Evolutionary conservation across 169 alveolate genomes (phyloP).

Genomic region (Plasmodium falciparum): DNA sequence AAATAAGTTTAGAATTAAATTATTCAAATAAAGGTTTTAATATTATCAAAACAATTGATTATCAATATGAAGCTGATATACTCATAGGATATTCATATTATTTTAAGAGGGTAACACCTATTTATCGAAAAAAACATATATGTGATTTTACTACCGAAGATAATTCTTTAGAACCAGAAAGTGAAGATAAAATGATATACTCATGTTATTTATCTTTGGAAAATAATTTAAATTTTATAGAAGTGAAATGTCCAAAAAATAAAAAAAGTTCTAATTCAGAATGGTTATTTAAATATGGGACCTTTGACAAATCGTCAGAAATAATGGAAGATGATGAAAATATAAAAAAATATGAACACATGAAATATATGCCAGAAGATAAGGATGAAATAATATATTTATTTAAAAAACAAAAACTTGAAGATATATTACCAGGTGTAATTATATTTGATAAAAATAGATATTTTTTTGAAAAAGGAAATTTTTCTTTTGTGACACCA

Average conservation of each 20-base stretch:
- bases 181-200: not conserved
- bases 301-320: not conserved
- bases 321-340: constrained; percentile 11
- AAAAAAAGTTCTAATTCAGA: not conserved
- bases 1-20: constrained; percentile 39
- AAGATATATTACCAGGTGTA: constrained; percentile 61
- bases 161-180: constrained; percentile 17
- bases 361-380: constrained; percentile 53
- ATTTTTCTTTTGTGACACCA: constrained; percentile 47
- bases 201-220: constrained; percentile 39
- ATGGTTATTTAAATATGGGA: not conserved
- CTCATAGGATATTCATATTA: constrained; percentile 19
- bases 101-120: constrained; percentile 6
- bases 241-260: constrained; percentile 42
- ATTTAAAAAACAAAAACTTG: constrained; percentile 17
- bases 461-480: constrained; percentile 32
- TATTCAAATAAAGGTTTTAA: constrained; percentile 23
- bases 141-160: constrained; percentile 62
- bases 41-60: constrained; percentile 6
- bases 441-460: constrained; percentile 38
- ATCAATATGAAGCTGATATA: constrained; percentile 9
- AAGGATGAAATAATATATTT: constrained; percentile 32
- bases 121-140: constrained; percentile 31
- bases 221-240: constrained; percentile 32
- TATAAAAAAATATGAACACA: constrained; percentile 35